These are phyloP conservation scores for Botrytis cinerea DNA, from an alignment of 2,329 filamentous ascomycete genomes.

Conservation along the genomic window DNA sequence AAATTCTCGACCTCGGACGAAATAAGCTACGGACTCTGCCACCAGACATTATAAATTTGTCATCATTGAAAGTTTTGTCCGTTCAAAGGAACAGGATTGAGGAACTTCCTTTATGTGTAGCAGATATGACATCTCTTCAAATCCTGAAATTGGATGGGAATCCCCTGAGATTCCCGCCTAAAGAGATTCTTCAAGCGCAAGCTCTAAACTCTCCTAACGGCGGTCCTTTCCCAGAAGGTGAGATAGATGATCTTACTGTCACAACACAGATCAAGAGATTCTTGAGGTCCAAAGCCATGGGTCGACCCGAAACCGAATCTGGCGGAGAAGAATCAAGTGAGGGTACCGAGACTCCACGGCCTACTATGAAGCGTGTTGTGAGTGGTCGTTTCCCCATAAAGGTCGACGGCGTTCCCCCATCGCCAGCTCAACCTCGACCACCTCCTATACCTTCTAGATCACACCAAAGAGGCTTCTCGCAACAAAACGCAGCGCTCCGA, in stretches of 20 bases:
- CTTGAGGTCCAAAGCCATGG: constrained; percentile 52
- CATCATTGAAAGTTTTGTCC: constrained; percentile 85
- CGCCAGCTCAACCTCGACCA: constrained; percentile 64
- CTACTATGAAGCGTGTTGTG: constrained; percentile 57
- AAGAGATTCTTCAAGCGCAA: constrained; percentile 64
- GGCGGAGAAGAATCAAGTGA: constrained; percentile 68
- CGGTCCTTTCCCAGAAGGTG: constrained; percentile 56
- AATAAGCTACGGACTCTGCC: constrained; percentile 82
- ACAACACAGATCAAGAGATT: constrained; percentile 65
- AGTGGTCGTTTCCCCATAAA: constrained; percentile 69
- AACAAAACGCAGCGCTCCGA: constrained; percentile 63
- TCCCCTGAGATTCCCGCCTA: constrained; percentile 77
- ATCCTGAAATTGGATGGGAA: constrained; percentile 90
- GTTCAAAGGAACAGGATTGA: constrained; percentile 85
- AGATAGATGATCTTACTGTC: constrained; percentile 61
- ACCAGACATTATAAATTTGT: constrained; percentile 75
- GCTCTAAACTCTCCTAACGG: constrained; percentile 55
- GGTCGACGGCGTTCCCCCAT: constrained; percentile 74
- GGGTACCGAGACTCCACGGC: constrained; percentile 75
- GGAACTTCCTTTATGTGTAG: constrained; percentile 78
- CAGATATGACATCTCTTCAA: constrained; percentile 86
- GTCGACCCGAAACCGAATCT: constrained; percentile 56
- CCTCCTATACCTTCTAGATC: constrained; percentile 80
- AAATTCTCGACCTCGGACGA: constrained; percentile 89
- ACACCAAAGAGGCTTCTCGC: constrained; percentile 75